Conservation (phyloP, 306 rosid species). For the Canavalia ensiformis region DNA sequence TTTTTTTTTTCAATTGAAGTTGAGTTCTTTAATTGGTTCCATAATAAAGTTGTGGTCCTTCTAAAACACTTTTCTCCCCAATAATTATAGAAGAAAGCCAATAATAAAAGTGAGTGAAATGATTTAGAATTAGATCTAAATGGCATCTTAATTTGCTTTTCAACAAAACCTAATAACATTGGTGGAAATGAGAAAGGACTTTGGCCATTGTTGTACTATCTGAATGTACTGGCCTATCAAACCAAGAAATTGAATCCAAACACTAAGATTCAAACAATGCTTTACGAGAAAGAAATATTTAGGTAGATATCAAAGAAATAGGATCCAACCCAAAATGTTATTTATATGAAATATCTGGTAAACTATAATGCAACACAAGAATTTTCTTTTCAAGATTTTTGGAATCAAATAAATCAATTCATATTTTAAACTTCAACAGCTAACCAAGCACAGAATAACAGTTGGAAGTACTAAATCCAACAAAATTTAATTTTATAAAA, state of each 20-base stretch:
- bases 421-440: background rate
- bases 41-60: background rate
- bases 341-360: conserved; percentile 28
- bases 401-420: conserved; percentile 3
- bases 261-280: too few species aligned
- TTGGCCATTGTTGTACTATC: background rate
- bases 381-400: conserved; percentile 6
- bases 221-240: background rate
- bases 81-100: background rate
- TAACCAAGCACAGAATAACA: conserved; percentile 5
- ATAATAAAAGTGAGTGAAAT: background rate
- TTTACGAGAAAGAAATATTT: background rate
- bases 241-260: conserved; percentile 15
- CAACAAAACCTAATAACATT: background rate
- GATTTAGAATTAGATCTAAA: conserved; percentile 11
- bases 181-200: background rate
- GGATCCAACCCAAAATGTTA: conserved; percentile 11
- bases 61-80: background rate
- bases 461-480: conserved; percentile 20
- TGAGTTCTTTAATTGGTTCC: conserved; percentile 20
- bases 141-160: conserved; percentile 1
- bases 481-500: background rate
- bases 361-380: conserved; percentile 4
- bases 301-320: conserved; percentile 32
- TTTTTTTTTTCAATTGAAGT: background rate